Evolutionary conservation across 148 eudicot genomes (phyloP), one percentile per base, ranked within the genome.

Genomic region (Chenopodium quinoa): DNA sequence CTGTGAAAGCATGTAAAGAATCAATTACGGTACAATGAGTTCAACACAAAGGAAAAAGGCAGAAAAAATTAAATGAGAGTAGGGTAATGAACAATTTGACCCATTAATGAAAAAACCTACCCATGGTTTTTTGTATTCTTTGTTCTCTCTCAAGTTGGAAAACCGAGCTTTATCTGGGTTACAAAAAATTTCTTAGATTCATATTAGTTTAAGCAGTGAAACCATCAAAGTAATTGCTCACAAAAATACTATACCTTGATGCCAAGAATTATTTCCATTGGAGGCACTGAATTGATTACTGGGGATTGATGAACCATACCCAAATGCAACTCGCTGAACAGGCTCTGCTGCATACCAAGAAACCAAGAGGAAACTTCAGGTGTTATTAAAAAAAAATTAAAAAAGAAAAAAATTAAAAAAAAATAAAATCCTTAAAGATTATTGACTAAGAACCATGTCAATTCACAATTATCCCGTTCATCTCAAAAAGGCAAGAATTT

Each of bases 101-200:
- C 60, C 32, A 13, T 69, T 32, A 27, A 52, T 29, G 44, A 54
- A 75, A 81, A 72, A 32, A 86, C 88, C 66, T 86, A 93, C 99
- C 99, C 99, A 95, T 82, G 97, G 97, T 79, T 95, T 97, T 82
- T 86, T 85, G 83, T 90, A 95, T 73, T 93, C 97, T 66, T 91
- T 86, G 76, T 79, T 79, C 66, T 64, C 86, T 74, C 25, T 79
- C 71, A 73, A 13, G 20, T 81, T 79, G 77, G 85, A 79, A 69
- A 56, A 34, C 64, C 19, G n/a, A 58, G 79, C 84, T 78, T 80
- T 80, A 74, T 73, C 87, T 77, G 75, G 60, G 79, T 68, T 13
- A 14, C 14, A 75, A 83, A 71, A 70, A 50, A 13, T 63, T 31
- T 48, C 40, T 71, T 46, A 29, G 4, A 20, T 66, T 72, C 56